Evolutionary conservation across 306 rosid genomes (phyloP).

Genomic region (Vigna angularis): DNA sequence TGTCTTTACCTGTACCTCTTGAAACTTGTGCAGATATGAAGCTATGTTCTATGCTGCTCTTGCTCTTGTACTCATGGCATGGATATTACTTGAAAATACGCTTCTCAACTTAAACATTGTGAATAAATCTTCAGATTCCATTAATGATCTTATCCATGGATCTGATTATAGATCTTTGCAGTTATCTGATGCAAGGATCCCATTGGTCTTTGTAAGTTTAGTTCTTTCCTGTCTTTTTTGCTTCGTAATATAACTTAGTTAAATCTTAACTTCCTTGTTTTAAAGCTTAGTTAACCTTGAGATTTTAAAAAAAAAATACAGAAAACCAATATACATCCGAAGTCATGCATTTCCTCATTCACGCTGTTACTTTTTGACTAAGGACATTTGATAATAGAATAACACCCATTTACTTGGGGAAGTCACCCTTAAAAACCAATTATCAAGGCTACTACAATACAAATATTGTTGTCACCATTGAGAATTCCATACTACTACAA

Average conservation of each 20-base stretch:
- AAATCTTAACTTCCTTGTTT: conserved; percentile 21
- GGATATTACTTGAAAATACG: conserved; percentile 90
- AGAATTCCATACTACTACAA: neutral
- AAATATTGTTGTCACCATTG: no score
- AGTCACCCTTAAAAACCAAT: neutral
- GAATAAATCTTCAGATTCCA: conserved; percentile 54
- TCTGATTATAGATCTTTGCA: conserved; percentile 69
- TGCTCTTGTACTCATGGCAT: conserved; percentile 84
- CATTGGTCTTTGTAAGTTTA: conserved; percentile 77
- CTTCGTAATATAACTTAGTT: conserved; percentile 12
- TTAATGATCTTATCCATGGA: conserved; percentile 52
- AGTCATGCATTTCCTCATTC: neutral
- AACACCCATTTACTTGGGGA: neutral
- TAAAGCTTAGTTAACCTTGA: conserved; percentile 12
- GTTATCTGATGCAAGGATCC: conserved; percentile 81
- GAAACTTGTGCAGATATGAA: conserved; percentile 75
- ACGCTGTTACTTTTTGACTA: neutral
- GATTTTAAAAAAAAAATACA: neutral
- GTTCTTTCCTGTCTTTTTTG: conserved; percentile 35
- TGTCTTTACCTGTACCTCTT: conserved; percentile 11
- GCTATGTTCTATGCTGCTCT: conserved; percentile 86
- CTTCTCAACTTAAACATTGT: conserved; percentile 62
- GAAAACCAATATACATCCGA: neutral
- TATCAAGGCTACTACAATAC: neutral
- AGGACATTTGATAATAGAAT: no score